Evolutionary conservation across 495 filamentous ascomycete genomes (phyloP).

Genomic region (Mytilinidion resinicola): DNA sequence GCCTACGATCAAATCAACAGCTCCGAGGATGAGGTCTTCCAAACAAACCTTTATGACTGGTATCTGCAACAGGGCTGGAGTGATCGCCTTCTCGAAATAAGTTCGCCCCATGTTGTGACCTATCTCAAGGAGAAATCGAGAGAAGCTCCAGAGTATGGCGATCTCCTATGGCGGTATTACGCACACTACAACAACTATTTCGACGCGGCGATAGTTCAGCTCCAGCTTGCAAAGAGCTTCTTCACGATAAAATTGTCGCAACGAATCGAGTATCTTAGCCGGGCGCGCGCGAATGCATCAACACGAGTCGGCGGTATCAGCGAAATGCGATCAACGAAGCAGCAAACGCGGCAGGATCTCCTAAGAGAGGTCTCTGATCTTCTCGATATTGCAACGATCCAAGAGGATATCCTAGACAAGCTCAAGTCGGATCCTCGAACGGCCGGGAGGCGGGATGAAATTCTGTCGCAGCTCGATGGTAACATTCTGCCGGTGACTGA

Average conservation of each 20-base stretch:
- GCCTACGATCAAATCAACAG: conserved; percentile 80
- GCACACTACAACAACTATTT: conserved; percentile 71
- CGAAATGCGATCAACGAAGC: conserved; percentile 24
- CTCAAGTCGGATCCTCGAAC: conserved; percentile 68
- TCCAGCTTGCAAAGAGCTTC: conserved; percentile 71
- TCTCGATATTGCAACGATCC: conserved; percentile 88
- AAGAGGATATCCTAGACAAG: conserved; percentile 82
- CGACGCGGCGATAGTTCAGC: conserved; percentile 79
- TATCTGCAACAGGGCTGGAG: conserved; percentile 76
- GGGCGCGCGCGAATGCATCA: conserved; percentile 79
- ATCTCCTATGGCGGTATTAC: conserved; percentile 90
- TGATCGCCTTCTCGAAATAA: conserved; percentile 74
- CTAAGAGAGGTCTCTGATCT: conserved; percentile 76
- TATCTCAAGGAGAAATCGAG: conserved; percentile 71
- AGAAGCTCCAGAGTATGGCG: conserved; percentile 65
- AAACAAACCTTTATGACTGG: conserved; percentile 95
- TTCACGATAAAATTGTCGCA: conserved; percentile 68
- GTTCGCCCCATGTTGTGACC: conserved; percentile 76
- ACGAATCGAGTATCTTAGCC: conserved; percentile 81
- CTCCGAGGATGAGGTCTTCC: conserved; percentile 85
- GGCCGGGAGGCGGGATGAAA: conserved; percentile 47
- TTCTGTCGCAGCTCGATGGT: conserved; percentile 64
- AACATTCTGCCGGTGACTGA: conserved; percentile 64
- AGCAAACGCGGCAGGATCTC: conserved; percentile 69
- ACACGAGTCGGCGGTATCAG: conserved; percentile 64